These are phyloP conservation scores for Aureobasidium sp. DNA, from an alignment of 2,329 filamentous ascomycete species.

Conservation along the genomic window DNA sequence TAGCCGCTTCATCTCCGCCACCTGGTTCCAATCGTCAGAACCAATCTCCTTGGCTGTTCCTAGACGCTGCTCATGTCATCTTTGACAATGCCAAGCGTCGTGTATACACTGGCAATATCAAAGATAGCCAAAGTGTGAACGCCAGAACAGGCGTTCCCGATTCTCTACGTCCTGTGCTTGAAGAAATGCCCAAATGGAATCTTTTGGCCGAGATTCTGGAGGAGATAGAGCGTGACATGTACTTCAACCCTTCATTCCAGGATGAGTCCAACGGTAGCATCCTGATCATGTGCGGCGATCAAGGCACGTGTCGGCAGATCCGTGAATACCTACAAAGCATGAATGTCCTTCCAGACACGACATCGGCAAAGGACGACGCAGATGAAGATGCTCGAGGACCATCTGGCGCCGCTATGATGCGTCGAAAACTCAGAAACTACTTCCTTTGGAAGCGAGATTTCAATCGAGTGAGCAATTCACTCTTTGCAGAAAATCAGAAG, in stretches of 20 bases:
- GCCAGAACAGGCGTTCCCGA: slow-evolving; percentile 45
- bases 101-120: slow-evolving; percentile 71
- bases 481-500: slow-evolving; percentile 75
- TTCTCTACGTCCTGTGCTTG: slow-evolving; percentile 69
- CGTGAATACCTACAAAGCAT: slow-evolving; percentile 88
- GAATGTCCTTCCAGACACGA: slow-evolving; percentile 54
- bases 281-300: slow-evolving; percentile 89
- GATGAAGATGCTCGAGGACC: slow-evolving; percentile 36
- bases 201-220: slow-evolving; percentile 82
- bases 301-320: slow-evolving; percentile 76
- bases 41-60: slow-evolving; percentile 90
- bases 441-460: slow-evolving; percentile 87
- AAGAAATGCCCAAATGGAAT: slow-evolving; percentile 92
- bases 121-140: slow-evolving; percentile 45
- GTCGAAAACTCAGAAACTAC: slow-evolving; percentile 76
- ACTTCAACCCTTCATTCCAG: slow-evolving; percentile 66
- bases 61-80: slow-evolving; percentile 89
- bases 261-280: slow-evolving; percentile 89
- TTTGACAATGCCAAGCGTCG: slow-evolving; percentile 83
- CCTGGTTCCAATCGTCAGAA: slow-evolving; percentile 80
- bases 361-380: slow-evolving; percentile 35
- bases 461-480: slow-evolving; percentile 67
- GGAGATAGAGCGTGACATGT: slow-evolving; percentile 85
- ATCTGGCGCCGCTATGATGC: slow-evolving; percentile 83
- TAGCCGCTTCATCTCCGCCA: slow-evolving; percentile 80